Conservation (phyloP, 2,329 filamentous ascomycete genomes). For the Epichloe scottii region DNA sequence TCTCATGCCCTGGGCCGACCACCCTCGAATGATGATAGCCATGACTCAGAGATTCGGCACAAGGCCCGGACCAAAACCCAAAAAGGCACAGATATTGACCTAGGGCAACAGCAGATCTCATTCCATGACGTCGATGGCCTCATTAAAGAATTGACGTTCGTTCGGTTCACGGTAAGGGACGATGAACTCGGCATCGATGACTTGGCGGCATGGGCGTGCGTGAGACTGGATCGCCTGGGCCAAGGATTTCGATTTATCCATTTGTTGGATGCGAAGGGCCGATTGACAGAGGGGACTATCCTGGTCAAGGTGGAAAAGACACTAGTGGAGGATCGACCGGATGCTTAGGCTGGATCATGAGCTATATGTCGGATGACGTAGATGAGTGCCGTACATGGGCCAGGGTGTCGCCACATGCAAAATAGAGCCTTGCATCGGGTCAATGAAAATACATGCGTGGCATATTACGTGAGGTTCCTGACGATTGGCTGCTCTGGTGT, state of each 20-base stretch:
- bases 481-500: no score
- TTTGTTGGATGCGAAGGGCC: constrained; percentile 57
- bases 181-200: constrained; percentile 70
- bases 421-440: no score
- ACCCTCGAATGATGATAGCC: constrained; percentile 24
- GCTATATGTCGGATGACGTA: neutral
- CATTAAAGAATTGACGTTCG: constrained; percentile 58
- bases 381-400: neutral
- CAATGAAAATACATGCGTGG: no score
- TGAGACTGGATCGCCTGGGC: constrained; percentile 68
- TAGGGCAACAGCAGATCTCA: constrained; percentile 41
- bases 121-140: constrained; percentile 45
- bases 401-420: no score
- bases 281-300: constrained; percentile 53
- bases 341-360: neutral
- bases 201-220: constrained; percentile 77
- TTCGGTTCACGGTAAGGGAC: constrained; percentile 78
- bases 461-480: no score
- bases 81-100: constrained; percentile 50
- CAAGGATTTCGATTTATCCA: constrained; percentile 68
- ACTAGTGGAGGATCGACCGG: constrained; percentile 13
- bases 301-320: constrained; percentile 62
- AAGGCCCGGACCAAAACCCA: constrained; percentile 47
- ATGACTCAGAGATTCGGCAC: constrained; percentile 32
- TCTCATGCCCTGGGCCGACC: constrained; percentile 25